Base-by-base conservation (phyloP, 331 rosid species). In the Quercus phellos region DNA sequence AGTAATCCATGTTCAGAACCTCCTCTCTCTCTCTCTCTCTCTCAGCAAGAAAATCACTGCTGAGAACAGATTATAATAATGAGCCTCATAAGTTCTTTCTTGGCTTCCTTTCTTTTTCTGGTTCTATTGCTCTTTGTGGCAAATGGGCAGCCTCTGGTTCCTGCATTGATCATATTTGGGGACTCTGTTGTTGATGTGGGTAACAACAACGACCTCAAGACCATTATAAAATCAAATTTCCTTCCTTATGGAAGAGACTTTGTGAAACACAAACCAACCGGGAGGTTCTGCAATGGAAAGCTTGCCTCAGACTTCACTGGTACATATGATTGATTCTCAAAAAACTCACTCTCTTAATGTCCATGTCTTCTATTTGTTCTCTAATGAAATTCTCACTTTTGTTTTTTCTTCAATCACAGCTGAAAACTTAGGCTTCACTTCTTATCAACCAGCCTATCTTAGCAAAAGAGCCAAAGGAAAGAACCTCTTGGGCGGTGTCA, bases 211-310 rank as follows among this genome's bases (percentile, higher is more conserved):
- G 1, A 80, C 10, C 56, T 81, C 50, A 0, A 63, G 3, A 87
- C 94, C 35, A 0, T 86, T 16, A 5, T 90, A 5, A 88, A 85
- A 84, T 87, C 96, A 17, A 81, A 91, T 67, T 91, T 90, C 55
- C 88, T 74, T 51, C 97, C 96, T 63, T 90, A 89, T 74, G 96
- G 97, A 82, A 86, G 90, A 79, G 98, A 93, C 80, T 93, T 91
- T 51, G 27, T 12, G 9, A 82, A 80, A 67, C 93, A 87, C 68
- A 8, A 0, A 3, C 88, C 96, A 18, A 87, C 96, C 0, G 97
- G 98, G 21, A 87, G 97, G 54, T 93, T 93, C 79, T 87, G 92
- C 79, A 91, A 91, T 77, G 98, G 94, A 82, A 93, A 89, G 46
- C 88, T 91, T 76, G 82, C 90, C 68, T 74, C 86, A 4, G 97